These are phyloP conservation scores for Trametes meyenii DNA, from an alignment of 768 basidiomycete genomes.

Conservation along the genomic window DNA sequence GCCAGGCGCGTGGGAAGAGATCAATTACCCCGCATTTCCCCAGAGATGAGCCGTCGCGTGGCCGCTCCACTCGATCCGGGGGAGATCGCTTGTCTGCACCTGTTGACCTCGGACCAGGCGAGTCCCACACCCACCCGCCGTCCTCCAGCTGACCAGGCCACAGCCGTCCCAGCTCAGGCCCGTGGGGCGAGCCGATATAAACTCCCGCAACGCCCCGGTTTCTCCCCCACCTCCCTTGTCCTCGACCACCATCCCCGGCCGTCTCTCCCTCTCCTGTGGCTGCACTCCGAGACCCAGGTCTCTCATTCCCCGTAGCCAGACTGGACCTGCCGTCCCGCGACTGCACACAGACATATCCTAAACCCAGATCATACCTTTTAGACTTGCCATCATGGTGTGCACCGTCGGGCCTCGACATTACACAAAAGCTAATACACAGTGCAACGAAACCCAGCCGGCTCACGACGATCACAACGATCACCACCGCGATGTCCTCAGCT, in stretches of 20 bases:
- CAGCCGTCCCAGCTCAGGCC: not conserved
- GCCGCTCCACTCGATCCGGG: not conserved
- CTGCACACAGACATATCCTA: not conserved
- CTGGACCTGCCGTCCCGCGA: slow-evolving; percentile 7
- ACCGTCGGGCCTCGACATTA: not conserved
- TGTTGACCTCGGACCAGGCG: slow-evolving; percentile 1
- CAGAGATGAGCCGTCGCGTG: slow-evolving; percentile 3
- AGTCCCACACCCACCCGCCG: not conserved
- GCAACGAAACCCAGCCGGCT: slow-evolving; percentile 23
- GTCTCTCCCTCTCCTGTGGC: not conserved
- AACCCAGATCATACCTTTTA: not conserved
- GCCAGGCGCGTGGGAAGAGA: slow-evolving; percentile 8
- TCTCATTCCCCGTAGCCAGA: slow-evolving; percentile 1
- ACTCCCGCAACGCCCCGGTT: not conserved
- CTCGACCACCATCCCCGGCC: not conserved
- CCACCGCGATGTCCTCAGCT: slow-evolving; percentile 34
- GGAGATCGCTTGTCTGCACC: not conserved
- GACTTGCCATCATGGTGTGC: slow-evolving; percentile 14
- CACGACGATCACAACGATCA: slow-evolving; percentile 31
- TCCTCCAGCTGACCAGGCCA: not conserved
- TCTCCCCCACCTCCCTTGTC: not conserved
- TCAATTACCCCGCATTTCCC: slow-evolving; percentile 20
- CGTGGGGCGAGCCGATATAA: slow-evolving; percentile 23
- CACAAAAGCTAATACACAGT: no score
- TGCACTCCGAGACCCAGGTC: slow-evolving; percentile 12